Base-by-base conservation (phyloP, 768 basidiomycete species). In the Arthromyces matolae region DNA sequence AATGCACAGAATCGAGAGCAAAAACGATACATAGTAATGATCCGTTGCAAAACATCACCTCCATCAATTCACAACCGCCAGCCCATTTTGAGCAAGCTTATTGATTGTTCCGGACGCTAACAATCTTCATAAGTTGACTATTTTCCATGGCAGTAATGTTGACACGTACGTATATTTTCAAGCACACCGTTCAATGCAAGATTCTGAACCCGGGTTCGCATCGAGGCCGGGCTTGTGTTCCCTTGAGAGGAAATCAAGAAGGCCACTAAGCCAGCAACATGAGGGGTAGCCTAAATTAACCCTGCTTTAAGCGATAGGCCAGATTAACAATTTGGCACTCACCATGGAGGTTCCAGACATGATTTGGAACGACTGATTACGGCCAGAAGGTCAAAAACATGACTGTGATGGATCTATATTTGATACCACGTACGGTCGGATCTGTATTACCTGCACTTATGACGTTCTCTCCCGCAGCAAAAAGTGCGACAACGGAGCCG, bases 401-500 rank as follows among this genome's bases (percentile, higher is more conserved):
- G n/a, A n/a, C n/a, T n/a, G n/a, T n/a, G n/a, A n/a, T n/a, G n/a
- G n/a, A n/a, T n/a, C n/a, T n/a, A n/a, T n/a, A n/a, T n/a, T n/a
- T n/a, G n/a, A n/a, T 25, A 10, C 5, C 13, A 28, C 29, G 35
- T n/a, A 16, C 39, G 12, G 27, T 9, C 6, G 25, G 25, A 6
- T 27, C n/a, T 18, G 14, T 53, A 24, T 54, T 64, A 55, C 60
- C 60, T 22, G 52, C n/a, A 24, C 52, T 53, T n/a, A 60, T 60
- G 35, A 69, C 50, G 32, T 57, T 52, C 13, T 48, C 32, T 19
- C 70, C 70, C 10, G 69, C 68, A 4, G 68, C 70, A 38, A 65
- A 68, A 43, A 70, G 45, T 36, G 66, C 64, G 38, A 71, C 60
- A 25, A 62, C 56, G 3, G 59, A 28, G 8, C 70, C 70, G 24